Conservation (phyloP, 352 stramenopile species). For the Phytophthora pistaciae region DNA sequence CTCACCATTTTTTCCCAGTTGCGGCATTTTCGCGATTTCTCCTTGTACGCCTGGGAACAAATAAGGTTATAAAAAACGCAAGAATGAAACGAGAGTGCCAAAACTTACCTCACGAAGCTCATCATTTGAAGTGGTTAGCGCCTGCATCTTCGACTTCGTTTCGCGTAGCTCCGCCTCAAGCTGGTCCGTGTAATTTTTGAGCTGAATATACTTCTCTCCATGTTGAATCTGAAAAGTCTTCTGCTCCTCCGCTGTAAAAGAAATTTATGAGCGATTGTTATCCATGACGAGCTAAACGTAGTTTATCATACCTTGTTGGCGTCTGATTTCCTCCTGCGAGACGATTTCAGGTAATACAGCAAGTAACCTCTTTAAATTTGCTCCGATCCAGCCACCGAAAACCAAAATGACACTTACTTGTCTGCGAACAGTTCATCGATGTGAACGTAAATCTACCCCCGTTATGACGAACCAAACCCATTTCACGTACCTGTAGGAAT, state of each 20-base stretch:
- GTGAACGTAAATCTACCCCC: not conserved
- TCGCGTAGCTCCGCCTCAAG: conserved; percentile 84
- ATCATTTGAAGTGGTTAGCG: conserved; percentile 75
- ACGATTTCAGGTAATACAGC: not conserved
- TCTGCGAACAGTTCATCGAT: conserved; percentile 38
- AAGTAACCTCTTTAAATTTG: not conserved
- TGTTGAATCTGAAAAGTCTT: conserved; percentile 84
- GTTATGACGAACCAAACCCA: not conserved
- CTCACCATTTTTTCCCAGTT: conserved; percentile 91
- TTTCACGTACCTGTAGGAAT: conserved; percentile 69
- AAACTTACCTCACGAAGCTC: conserved; percentile 73
- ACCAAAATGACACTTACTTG: conserved; percentile 41
- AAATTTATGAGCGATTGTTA: not conserved
- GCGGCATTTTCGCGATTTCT: conserved; percentile 86
- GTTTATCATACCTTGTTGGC: conserved; percentile 66
- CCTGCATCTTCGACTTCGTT: conserved; percentile 84
- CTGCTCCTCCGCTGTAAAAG: conserved; percentile 72
- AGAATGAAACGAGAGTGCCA: not conserved
- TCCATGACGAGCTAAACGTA: not conserved
- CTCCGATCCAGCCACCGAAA: not conserved
- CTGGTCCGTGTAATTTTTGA: conserved; percentile 89
- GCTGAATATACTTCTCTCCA: conserved; percentile 87
- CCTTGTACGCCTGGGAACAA: conserved; percentile 76
- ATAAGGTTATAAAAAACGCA: not conserved
- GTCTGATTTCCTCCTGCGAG: conserved; percentile 71